These are phyloP conservation scores for Teratosphaeria epicoccoides DNA, from an alignment of 2,329 filamentous ascomycete genomes.

Conservation along the genomic window DNA sequence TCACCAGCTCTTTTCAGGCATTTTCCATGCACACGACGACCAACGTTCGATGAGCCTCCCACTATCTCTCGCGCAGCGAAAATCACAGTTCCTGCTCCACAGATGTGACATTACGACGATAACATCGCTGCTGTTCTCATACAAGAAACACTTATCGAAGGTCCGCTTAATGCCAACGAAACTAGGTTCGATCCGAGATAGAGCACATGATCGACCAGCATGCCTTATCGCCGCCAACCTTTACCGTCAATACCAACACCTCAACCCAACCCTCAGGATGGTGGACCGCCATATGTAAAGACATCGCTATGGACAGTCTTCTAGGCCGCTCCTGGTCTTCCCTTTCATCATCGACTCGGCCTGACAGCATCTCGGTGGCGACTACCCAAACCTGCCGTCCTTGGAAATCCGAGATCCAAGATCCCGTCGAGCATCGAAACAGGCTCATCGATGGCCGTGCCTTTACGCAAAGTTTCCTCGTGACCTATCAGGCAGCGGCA, in stretches of 20 bases:
- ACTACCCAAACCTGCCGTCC: background rate
- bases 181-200: background rate
- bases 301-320: background rate
- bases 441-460: slow-evolving; percentile 3
- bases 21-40: too few relatives aligned
- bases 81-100: too few relatives aligned
- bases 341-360: background rate
- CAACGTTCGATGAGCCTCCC: too few relatives aligned
- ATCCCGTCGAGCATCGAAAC: background rate
- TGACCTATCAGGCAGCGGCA: slow-evolving; percentile 32
- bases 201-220: background rate
- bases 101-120: too few relatives aligned
- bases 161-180: background rate
- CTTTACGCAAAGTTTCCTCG: slow-evolving; percentile 29
- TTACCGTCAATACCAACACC: background rate
- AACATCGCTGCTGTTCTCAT: too few relatives aligned
- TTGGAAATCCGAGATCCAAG: background rate
- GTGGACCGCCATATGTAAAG: background rate
- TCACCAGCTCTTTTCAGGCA: too few relatives aligned
- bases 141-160: too few relatives aligned
- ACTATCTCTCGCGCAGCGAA: too few relatives aligned
- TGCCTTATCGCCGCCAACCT: background rate
- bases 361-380: background rate
- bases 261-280: background rate
- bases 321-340: background rate